Evolutionary conservation across 2,329 filamentous ascomycete genomes (phyloP).

Genomic region (Clonostachys rosea): DNA sequence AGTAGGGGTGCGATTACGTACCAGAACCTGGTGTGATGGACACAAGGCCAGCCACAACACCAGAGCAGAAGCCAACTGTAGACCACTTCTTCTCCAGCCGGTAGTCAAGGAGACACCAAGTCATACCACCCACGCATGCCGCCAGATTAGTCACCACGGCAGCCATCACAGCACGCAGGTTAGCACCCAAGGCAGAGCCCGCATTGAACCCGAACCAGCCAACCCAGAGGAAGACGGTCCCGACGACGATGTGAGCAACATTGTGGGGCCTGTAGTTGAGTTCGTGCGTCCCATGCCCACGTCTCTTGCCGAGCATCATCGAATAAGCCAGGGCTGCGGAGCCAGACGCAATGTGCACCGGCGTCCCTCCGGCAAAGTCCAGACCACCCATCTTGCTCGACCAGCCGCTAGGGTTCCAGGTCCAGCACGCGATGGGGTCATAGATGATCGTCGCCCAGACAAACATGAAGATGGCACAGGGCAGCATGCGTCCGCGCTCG

Average conservation of each 20-base stretch:
- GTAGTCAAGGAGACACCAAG: constrained; percentile 87
- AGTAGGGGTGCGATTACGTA: constrained; percentile 13
- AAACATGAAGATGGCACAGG: constrained; percentile 89
- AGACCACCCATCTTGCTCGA: constrained; percentile 73
- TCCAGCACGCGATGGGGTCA: constrained; percentile 92
- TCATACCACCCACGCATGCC: constrained; percentile 79
- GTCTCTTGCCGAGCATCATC: constrained; percentile 82
- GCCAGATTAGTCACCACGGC: constrained; percentile 82
- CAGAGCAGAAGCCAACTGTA: constrained; percentile 88
- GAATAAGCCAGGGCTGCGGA: constrained; percentile 83
- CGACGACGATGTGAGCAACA: constrained; percentile 86
- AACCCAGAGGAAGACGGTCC: constrained; percentile 91
- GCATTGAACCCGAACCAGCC: constrained; percentile 97
- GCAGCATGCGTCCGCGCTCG: constrained; percentile 83
- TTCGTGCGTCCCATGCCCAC: constrained; percentile 81
- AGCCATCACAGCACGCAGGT: constrained; percentile 82
- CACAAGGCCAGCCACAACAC: constrained; percentile 81
- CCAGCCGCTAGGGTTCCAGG: constrained; percentile 84
- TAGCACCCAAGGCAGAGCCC: constrained; percentile 75
- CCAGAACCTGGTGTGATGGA: constrained; percentile 86
- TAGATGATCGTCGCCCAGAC: constrained; percentile 88
- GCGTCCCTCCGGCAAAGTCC: constrained; percentile 87
- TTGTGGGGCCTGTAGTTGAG: constrained; percentile 92
- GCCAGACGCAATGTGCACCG: constrained; percentile 84
- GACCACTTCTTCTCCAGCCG: constrained; percentile 88